Conservation (phyloP, 139 green algal species). For the Auxenochlorella pyrenoidosa region DNA sequence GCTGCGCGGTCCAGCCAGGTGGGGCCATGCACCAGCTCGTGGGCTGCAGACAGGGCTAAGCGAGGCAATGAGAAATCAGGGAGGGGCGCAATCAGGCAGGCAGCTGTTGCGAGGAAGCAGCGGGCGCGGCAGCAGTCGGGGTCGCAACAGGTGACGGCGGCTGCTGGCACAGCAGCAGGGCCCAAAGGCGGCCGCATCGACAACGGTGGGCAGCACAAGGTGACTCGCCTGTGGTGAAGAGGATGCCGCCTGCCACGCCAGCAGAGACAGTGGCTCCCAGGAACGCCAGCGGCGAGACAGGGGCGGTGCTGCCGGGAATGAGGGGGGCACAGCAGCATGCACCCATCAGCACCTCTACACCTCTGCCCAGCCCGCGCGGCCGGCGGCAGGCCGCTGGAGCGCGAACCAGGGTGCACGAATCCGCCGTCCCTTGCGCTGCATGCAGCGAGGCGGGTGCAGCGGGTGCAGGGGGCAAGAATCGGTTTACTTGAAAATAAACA, state of each 20-base stretch:
- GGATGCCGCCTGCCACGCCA: conserved; percentile 40
- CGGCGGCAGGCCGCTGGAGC: not conserved
- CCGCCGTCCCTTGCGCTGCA: no score
- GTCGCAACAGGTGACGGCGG: not conserved
- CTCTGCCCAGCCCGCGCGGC: not conserved
- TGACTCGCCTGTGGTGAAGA: conserved; percentile 45
- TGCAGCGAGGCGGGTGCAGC: no score
- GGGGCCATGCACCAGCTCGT: conserved; percentile 43
- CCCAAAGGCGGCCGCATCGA: no score
- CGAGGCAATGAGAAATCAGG: no score
- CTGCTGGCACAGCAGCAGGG: no score
- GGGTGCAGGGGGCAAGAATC: no score
- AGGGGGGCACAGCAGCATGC: not conserved
- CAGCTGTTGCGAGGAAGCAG: not conserved
- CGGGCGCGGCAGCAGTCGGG: not conserved
- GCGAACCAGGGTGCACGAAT: not conserved
- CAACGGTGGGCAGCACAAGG: not conserved
- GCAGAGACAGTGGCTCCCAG: conserved; percentile 20
- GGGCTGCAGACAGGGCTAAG: conserved; percentile 12
- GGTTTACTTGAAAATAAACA: no score
- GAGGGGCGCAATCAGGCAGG: not conserved
- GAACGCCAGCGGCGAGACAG: conserved; percentile 33
- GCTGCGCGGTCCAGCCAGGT: conserved; percentile 42
- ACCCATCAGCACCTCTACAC: not conserved
- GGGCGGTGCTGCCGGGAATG: not conserved